Base-by-base conservation (phyloP, 805 yeast genomes). In the Kodamaea kakaduensis region DNA sequence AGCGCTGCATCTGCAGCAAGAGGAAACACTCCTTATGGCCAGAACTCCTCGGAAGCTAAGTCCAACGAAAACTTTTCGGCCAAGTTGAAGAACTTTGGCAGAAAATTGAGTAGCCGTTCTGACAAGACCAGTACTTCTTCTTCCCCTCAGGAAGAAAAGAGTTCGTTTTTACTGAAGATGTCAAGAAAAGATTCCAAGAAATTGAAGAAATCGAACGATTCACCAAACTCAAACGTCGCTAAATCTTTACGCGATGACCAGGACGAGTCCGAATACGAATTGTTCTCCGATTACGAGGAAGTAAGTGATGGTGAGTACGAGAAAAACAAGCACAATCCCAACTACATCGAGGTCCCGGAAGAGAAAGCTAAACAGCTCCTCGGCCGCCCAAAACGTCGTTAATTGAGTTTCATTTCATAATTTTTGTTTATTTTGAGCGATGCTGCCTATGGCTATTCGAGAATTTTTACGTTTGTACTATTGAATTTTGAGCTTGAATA, bases 251-350 rank as follows among this genome's bases (percentile, higher is more conserved):
- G 8, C 6, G 30, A 16, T 19, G 25, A 9, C 14, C 14, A 34
- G 16, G 32, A 36, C 14, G 48, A 40, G 4, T 39, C 48, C 7
- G 41, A 33, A 16, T 47, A 38, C 29, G 51, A 43, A 23, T 36
- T 46, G 22, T 44, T 44, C 30, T 54, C 59, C 3, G 40, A 48
- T 12, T 70, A 73, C 44, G 77, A 73, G 50, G 75, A 76, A 23
- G 70, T 75, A 19, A 62, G 67, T 21, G 73, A 72, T 42, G 52
- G 39, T 14, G 80, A 75, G 43, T 75, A 47, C 47, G 68, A 65
- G 32, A 54, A 56, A 5, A 48, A 75, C 59, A 62, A 59, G 46
- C 56, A 55, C 41, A 67, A 75, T 51, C 77, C 79, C 12, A 52
- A 73, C 48, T 75, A 75, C 53, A 51, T 73, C 47, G 71, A 68